A percentile compares a stretch with the other conserved stretches of the same genome.
phyloP scores from a whole-genome alignment of 78 protist genomes.

The Dictyostelium firmibasis region DNA sequence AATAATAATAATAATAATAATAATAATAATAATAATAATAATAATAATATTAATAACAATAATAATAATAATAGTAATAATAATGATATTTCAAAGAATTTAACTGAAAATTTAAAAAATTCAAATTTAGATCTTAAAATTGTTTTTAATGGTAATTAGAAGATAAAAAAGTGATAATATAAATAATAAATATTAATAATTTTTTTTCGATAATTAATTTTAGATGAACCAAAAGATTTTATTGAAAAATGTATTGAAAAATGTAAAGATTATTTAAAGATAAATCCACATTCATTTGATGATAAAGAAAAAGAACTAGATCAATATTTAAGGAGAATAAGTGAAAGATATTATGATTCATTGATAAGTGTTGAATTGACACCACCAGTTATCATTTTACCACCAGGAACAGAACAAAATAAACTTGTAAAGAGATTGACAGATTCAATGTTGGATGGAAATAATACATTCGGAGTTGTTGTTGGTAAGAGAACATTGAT shows the following conservation, averaged over 20 bases:
- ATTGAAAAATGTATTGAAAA: neutral
- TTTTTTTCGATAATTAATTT: neutral
- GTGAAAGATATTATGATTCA: slow-evolving; percentile 4
- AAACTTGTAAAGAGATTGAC: neutral
- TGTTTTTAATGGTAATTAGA: neutral
- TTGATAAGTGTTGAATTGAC: neutral
- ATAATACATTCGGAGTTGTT: slow-evolving; percentile 8
- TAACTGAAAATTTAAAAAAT: neutral
- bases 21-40: neutral
- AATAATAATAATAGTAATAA: neutral
- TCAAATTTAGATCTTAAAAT: neutral
- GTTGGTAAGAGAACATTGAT: slow-evolving; percentile 29
- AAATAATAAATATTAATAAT: neutral
- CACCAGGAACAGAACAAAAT: neutral
- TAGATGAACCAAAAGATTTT: neutral
- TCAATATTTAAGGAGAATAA: neutral
- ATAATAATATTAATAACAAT: neutral
- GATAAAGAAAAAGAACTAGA: neutral
- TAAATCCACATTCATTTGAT: neutral
- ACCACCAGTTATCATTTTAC: neutral
- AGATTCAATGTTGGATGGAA: neutral
- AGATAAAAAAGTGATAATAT: neutral
- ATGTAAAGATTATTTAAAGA: neutral
- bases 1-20: neutral
- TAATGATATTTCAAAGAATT: neutral